Base-by-base conservation (phyloP, 176 grass and related monocot genomes). In the Aegilops sharonensis region DNA sequence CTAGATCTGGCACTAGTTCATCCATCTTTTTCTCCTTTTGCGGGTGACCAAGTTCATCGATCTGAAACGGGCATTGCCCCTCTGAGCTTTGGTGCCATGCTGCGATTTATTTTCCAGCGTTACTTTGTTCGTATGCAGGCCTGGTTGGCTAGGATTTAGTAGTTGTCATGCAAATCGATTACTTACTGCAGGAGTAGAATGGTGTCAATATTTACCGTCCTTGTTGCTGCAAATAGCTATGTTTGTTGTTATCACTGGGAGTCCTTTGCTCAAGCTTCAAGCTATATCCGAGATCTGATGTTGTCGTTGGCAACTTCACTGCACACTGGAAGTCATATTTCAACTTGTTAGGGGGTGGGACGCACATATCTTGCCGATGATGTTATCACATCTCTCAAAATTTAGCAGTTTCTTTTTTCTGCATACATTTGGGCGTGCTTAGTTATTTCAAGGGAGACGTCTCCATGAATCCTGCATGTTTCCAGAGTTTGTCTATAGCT, bases 401-500 rank as follows among this genome's bases (percentile, higher is more conserved):
- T 32, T 64, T 78, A 59, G 9, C 3, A 11, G 10, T 57, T 57
- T 21, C 54, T 40, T 69, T 83, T 75, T 47, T 59, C 27, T 77
- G 8, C 71, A 20, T 68, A 59, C 75, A 31, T 57, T 87, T 80
- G 18, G 62, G 15, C 30, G 12, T 60, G 69, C 56, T 77, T 34
- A 61, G 21, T 84, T 87, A 59, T 87, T 79, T 91, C 57, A 40
- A 67, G 54, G 57, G 35, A 87, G 81, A 21, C 48, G 61, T 85
- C 68, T 84, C 85, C 89, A 84, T 78, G 66, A 87, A 69, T 69
- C 77, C 89, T 87, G 81, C 85, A 81, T 81, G 81, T 84, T 84
- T 37, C 39, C 0, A 9, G 85, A 76, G 29, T 68, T 81, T 84
- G 35, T 84, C 76, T 48, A 11, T 75, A 59, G 32, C 50, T 61